Evolutionary conservation across 2,329 filamentous ascomycete species (phyloP), one percentile per base, ranked within the genome.

Genomic region (Diaporthe destruens): DNA sequence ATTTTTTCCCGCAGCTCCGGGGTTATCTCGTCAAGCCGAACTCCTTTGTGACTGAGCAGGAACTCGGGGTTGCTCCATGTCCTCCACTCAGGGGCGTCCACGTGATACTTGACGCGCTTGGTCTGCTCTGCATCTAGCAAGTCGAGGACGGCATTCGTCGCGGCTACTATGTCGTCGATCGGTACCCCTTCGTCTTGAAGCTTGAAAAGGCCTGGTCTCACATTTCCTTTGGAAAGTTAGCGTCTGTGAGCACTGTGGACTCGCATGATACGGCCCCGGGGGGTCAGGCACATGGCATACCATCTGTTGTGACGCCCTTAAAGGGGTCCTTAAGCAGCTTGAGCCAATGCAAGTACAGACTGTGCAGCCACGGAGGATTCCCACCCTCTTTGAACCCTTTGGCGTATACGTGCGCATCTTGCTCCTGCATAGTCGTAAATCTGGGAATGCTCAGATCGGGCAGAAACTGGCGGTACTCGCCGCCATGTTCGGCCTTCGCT

Each of bases 11-110:
- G 85, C 25, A 87, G 79, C 0, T 83, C 65, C 0, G 81, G 72
- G 1, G 78, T 69, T 0, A 86, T 73, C 76, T 93, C 91, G 76
- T 95, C 93, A 0, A 94, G 87, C 1, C 93, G 89, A 1, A 95
- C 80, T 6, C 93, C 93, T 79, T 93, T 92, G 79, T 91, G 83
- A 69, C 88, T 87, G 18, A 94, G 83, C 0, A 94, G 84, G 75
- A 94, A 93, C 79, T 95, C 93, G 0, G 93, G 93, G 79, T 95
- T 95, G 2, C 87, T 88, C 87, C 87, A 88, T 14, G 91, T 89
- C 61, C 92, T 88, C 92, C 92, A 94, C 78, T 93, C 90, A 1
- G 88, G 89, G 1, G 90, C 90, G 81, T 93, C 90, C 75, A 94
- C 86, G 77, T 92, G 90, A 77, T 92, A 88, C 44, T 80, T 80